phyloP scores from a whole-genome alignment of 768 basidiomycete species.

The Gloeophyllum trabeum region DNA sequence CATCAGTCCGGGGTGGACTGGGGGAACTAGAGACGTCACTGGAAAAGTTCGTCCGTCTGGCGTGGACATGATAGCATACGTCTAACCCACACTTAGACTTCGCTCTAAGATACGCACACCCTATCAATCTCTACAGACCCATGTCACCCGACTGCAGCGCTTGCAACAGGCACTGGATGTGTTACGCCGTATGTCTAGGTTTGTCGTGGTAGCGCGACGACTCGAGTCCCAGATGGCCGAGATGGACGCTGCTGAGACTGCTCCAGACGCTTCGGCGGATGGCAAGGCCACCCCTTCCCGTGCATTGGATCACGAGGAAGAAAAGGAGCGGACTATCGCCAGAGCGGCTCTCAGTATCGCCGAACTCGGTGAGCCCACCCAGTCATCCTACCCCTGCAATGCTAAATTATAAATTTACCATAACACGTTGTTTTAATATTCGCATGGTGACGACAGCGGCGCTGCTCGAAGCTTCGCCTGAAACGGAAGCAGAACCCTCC shows the following conservation, averaged over 20 bases:
- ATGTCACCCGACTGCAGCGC: slow-evolving; percentile 65
- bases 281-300: slow-evolving; percentile 4
- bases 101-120: slow-evolving; percentile 80
- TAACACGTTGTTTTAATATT: neutral
- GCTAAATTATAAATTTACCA: slow-evolving; percentile 8
- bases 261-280: neutral
- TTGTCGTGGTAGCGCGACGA: slow-evolving; percentile 71
- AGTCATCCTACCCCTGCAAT: neutral
- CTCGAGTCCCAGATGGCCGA: slow-evolving; percentile 81
- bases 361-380: slow-evolving; percentile 63
- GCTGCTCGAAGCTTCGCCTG: slow-evolving; percentile 26
- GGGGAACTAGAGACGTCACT: slow-evolving; percentile 66
- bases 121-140: slow-evolving; percentile 59
- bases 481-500: neutral
- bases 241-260: slow-evolving; percentile 25
- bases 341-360: slow-evolving; percentile 94
- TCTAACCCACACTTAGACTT: slow-evolving; percentile 35
- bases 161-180: slow-evolving; percentile 80
- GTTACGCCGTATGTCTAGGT: slow-evolving; percentile 74
- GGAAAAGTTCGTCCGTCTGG: slow-evolving; percentile 45
- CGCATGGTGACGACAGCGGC: slow-evolving; percentile 23
- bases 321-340: slow-evolving; percentile 78
- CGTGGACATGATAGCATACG: neutral
- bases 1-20: slow-evolving; percentile 56
- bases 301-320: slow-evolving; percentile 45